Conservation (phyloP, 2,329 filamentous ascomycete genomes). For the Monosporascus sp. region DNA sequence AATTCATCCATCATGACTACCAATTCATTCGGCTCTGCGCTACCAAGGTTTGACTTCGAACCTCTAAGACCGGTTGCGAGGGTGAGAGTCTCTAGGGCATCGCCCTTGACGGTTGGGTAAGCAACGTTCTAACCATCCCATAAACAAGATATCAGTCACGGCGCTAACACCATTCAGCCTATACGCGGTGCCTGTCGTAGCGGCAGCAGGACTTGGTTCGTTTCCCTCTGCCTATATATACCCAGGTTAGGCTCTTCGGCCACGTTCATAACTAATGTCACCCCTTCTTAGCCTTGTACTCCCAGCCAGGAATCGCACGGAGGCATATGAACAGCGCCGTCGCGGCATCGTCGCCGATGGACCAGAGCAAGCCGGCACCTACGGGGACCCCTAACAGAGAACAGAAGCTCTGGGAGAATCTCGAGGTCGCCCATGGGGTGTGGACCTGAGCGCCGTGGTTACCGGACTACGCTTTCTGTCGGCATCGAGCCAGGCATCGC, state of each 20-base stretch:
- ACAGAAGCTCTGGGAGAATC: neutral
- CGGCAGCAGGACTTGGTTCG: neutral
- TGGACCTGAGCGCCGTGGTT: neutral
- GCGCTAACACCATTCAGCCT: neutral
- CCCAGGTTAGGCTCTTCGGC: neutral
- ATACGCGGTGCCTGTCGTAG: neutral
- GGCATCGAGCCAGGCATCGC: no score
- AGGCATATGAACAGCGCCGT: neutral
- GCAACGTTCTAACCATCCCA: neutral
- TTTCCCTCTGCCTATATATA: neutral
- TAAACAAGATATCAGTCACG: neutral
- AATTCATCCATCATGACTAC: neutral
- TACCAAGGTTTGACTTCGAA: neutral
- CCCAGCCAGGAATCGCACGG: neutral
- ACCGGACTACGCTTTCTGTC: neutral
- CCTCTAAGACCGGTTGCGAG: neutral
- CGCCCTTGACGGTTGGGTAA: neutral
- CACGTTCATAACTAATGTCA: neutral
- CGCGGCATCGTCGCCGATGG: neutral
- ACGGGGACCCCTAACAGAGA: neutral
- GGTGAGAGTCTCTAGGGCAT: neutral
- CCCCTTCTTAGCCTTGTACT: neutral
- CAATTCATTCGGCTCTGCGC: neutral
- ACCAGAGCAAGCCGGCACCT: neutral
- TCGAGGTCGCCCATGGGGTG: neutral